Evolutionary conservation across 108 stramenopile species (phyloP).

Genomic region (Bacterosira constricta): DNA sequence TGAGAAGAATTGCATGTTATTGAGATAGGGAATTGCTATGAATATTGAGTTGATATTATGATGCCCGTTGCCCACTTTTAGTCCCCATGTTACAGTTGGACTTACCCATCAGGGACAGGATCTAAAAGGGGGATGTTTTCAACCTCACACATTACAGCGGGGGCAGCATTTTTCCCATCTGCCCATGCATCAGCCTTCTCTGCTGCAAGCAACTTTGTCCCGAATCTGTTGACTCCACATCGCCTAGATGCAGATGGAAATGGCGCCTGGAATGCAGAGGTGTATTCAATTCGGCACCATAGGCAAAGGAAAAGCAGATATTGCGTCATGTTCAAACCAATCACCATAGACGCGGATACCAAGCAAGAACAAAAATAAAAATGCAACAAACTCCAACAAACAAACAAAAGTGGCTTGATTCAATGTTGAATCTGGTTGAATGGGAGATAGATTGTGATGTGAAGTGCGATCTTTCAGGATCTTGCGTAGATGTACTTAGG

Average conservation of each 20-base stretch:
- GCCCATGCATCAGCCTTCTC: conserved; percentile 20
- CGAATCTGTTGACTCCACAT: background rate
- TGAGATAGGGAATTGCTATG: no score
- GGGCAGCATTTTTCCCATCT: conserved; percentile 38
- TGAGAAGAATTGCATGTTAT: background rate
- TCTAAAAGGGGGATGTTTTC: conserved; percentile 45
- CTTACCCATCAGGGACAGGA: conserved; percentile 41
- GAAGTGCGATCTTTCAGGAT: no score
- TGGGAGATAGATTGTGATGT: no score
- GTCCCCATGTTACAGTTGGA: no score
- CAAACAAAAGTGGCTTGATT: no score
- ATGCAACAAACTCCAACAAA: no score
- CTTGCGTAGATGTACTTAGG: background rate
- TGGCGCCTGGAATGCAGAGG: conserved; percentile 3
- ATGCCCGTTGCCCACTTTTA: no score
- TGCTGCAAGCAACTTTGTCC: conserved; percentile 4
- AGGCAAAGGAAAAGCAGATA: background rate
- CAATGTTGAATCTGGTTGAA: no score
- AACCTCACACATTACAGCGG: conserved; percentile 41
- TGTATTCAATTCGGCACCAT: conserved; percentile 1
- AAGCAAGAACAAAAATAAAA: no score
- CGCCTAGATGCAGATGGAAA: background rate
- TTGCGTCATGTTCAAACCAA: background rate
- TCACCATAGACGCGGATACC: background rate
- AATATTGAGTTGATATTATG: no score